These are phyloP conservation scores for Wallemia ichthyophaga DNA, from an alignment of 1,284 basidiomycete genomes.

Conservation along the genomic window DNA sequence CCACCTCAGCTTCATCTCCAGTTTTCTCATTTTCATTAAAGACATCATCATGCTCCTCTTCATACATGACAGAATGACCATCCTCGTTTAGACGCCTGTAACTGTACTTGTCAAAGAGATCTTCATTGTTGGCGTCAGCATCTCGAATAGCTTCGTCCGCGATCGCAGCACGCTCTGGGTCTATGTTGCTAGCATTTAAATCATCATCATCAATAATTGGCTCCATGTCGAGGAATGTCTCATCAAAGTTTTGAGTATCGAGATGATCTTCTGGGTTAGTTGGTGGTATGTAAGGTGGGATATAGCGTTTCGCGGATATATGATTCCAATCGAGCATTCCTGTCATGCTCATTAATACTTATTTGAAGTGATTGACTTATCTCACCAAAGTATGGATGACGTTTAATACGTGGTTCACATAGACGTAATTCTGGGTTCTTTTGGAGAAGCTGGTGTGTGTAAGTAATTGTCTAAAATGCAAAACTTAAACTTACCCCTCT, in stretches of 20 bases:
- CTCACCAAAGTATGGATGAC: conserved; percentile 76
- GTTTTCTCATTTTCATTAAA: conserved; percentile 17
- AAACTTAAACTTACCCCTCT: conserved; percentile 35
- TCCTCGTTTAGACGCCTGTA: conserved; percentile 29
- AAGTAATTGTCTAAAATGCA: conserved; percentile 3
- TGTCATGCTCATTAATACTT: neutral
- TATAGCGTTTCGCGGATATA: conserved; percentile 78
- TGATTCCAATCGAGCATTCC: conserved; percentile 41
- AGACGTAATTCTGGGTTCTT: conserved; percentile 66
- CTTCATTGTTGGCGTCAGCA: conserved; percentile 4
- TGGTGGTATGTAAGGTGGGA: conserved; percentile 86
- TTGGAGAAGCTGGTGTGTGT: conserved; percentile 39
- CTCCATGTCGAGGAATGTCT: conserved; percentile 81
- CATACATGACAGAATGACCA: conserved; percentile 39
- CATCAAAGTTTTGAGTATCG: conserved; percentile 94
- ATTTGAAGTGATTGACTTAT: conserved; percentile 8
- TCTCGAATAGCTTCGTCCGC: conserved; percentile 22
- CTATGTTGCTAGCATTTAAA: conserved; percentile 18
- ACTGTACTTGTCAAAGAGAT: conserved; percentile 51
- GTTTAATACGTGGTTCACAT: conserved; percentile 71
- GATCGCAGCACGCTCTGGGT: conserved; percentile 16
- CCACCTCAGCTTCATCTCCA: too few species aligned
- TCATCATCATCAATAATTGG: conserved; percentile 38
- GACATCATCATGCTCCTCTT: conserved; percentile 28
- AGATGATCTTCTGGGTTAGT: conserved; percentile 73